Conservation (phyloP, 805 yeast species). For the Schwanniomyces vanrijiae region DNA sequence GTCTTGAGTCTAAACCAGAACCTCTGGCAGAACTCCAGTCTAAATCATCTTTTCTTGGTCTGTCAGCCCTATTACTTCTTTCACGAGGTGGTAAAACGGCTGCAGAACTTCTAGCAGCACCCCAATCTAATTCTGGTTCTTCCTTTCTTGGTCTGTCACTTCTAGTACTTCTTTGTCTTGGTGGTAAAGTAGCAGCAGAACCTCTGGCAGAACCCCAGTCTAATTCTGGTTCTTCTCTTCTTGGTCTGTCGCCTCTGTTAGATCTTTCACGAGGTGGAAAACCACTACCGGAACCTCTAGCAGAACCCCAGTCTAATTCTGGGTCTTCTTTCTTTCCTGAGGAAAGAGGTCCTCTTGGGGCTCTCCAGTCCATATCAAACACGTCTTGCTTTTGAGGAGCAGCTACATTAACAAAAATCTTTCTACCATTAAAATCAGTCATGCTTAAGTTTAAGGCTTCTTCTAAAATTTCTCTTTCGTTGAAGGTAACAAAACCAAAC, state of each 20-base stretch:
- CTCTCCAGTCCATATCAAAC: conserved; percentile 48
- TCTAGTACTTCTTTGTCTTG: conserved; percentile 17
- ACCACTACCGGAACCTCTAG: conserved; percentile 27
- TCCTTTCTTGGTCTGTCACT: conserved; percentile 27
- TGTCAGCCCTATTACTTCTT: conserved; percentile 24
- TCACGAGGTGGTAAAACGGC: conserved; percentile 26
- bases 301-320: conserved; percentile 51
- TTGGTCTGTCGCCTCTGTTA: conserved; percentile 30
- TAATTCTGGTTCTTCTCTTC: conserved; percentile 54
- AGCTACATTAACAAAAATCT: conserved; percentile 55
- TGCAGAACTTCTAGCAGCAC: conserved; percentile 32
- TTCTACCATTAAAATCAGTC: conserved; percentile 48
- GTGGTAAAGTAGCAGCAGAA: conserved; percentile 19
- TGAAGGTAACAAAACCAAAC: conserved; percentile 54
- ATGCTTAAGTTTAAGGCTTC: conserved; percentile 49
- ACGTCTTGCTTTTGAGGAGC: conserved; percentile 52
- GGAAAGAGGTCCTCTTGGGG: conserved; percentile 26
- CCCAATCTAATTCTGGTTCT: conserved; percentile 45
- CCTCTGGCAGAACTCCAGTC: conserved; percentile 33
- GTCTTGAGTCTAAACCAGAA: conserved; percentile 15
- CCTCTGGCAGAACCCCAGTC: conserved; percentile 59
- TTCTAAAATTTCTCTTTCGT: conserved; percentile 46
- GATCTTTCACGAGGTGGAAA: conserved; percentile 39
- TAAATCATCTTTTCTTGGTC: conserved; percentile 20
- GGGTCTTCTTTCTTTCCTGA: conserved; percentile 35